phyloP scores from a whole-genome alignment of 177 flowering plant species.

The Tripterygium wilfordii region DNA sequence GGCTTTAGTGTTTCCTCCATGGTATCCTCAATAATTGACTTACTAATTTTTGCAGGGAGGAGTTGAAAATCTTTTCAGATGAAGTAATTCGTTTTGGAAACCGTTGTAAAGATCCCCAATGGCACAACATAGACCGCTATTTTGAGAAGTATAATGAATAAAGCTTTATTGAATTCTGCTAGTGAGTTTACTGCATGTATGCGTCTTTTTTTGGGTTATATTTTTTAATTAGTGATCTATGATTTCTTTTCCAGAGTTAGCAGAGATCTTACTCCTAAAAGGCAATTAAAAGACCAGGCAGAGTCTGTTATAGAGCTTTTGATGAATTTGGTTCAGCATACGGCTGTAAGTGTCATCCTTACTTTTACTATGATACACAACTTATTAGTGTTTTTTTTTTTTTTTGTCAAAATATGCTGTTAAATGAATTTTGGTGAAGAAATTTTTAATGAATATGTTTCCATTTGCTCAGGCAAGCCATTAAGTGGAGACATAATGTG shows the following conservation, averaged over 20 bases:
- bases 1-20: neutral
- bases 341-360: constrained; percentile 43
- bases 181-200: neutral
- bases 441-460: too few relatives aligned
- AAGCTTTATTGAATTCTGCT: neutral
- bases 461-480: too few relatives aligned
- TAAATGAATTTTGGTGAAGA: neutral
- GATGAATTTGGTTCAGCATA: constrained; percentile 43
- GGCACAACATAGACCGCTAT: constrained; percentile 63
- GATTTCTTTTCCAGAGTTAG: constrained; percentile 19
- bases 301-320: constrained; percentile 34
- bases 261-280: constrained; percentile 27
- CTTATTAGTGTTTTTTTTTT: neutral
- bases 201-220: neutral
- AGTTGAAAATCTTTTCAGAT: constrained; percentile 38
- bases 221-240: neutral
- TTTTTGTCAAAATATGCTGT: neutral
- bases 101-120: constrained; percentile 58
- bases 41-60: constrained; percentile 38
- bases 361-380: neutral
- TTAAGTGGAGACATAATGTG: too few relatives aligned
- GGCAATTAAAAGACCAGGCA: constrained; percentile 33
- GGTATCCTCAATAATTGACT: neutral
- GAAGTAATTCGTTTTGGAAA: constrained; percentile 71
- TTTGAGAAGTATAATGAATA: constrained; percentile 44